phyloP scores from a whole-genome alignment of 257 asterid species.

The Schizonepeta tenuifolia region DNA sequence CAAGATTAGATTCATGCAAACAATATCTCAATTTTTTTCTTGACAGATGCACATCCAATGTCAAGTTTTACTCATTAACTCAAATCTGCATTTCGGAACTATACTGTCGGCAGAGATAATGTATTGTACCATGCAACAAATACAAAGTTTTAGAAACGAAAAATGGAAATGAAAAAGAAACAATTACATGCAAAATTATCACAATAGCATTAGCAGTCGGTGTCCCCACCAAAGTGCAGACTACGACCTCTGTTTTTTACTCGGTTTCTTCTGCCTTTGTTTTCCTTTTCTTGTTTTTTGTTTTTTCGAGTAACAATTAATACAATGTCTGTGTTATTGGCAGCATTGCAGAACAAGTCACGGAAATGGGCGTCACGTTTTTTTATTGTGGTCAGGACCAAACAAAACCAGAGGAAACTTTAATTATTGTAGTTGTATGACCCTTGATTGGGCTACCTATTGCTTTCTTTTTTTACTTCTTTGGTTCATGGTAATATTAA shows the following conservation, averaged over 20 bases:
- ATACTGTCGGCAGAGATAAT: not conserved
- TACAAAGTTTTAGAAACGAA: not conserved
- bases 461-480: not conserved
- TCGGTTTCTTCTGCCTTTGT: too few relatives aligned
- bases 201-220: not conserved
- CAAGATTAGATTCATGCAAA: constrained; percentile 9
- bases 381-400: not conserved
- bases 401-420: not conserved
- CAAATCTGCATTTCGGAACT: not conserved
- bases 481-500: not conserved
- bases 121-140: not conserved
- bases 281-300: not conserved
- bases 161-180: not conserved
- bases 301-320: not conserved
- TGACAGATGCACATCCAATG: not conserved
- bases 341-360: constrained; percentile 25
- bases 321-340: not conserved
- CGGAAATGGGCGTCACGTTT: not conserved
- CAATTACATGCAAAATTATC: not conserved
- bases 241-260: not conserved
- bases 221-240: constrained; percentile 2
- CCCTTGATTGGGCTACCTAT: not conserved
- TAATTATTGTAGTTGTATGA: constrained; percentile 14
- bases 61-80: not conserved
- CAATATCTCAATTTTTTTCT: not conserved